These are phyloP conservation scores for Rubia yunnanensis DNA, from an alignment of 257 asterid genomes.

Conservation along the genomic window DNA sequence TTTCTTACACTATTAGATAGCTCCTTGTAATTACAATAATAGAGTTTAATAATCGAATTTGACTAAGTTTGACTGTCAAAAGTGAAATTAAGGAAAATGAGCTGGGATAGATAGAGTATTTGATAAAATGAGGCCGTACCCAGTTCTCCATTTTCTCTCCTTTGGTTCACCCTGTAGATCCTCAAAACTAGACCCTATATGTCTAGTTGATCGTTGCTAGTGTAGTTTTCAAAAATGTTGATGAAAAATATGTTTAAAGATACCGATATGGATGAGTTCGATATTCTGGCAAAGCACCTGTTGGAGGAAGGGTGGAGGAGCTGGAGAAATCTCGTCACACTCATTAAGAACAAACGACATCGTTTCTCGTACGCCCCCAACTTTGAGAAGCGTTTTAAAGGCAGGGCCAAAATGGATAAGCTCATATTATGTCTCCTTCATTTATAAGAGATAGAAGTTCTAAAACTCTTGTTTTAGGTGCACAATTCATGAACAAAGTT, in stretches of 20 bases:
- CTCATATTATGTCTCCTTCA: slow-evolving; percentile 43
- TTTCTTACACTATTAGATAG: too few relatives aligned
- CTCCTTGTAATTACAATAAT: too few relatives aligned
- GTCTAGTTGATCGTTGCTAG: neutral
- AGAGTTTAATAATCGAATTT: too few relatives aligned
- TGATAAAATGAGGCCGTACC: too few relatives aligned
- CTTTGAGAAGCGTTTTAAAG: slow-evolving; percentile 60
- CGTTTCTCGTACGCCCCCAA: slow-evolving; percentile 70
- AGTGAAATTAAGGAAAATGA: too few relatives aligned
- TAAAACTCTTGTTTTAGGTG: too few relatives aligned
- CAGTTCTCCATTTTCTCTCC: neutral
- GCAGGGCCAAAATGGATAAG: slow-evolving; percentile 45
- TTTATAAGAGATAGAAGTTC: too few relatives aligned
- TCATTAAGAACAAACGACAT: slow-evolving; percentile 65
- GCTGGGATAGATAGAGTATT: too few relatives aligned
- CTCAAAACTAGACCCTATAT: too few relatives aligned
- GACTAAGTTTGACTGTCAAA: too few relatives aligned
- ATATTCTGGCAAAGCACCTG: slow-evolving; percentile 42
- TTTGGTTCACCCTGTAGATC: neutral
- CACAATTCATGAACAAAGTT: too few relatives aligned
- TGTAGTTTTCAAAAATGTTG: slow-evolving; percentile 8
- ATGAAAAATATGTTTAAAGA: slow-evolving; percentile 18
- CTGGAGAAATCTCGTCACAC: slow-evolving; percentile 71
- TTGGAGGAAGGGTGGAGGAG: slow-evolving; percentile 47
- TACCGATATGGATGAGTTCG: slow-evolving; percentile 38